A percentile compares a stretch with the other conserved stretches of the same genome.
phyloP scores from a whole-genome alignment of 2,329 filamentous ascomycete genomes.

The Pestalotiopsis sp. region DNA sequence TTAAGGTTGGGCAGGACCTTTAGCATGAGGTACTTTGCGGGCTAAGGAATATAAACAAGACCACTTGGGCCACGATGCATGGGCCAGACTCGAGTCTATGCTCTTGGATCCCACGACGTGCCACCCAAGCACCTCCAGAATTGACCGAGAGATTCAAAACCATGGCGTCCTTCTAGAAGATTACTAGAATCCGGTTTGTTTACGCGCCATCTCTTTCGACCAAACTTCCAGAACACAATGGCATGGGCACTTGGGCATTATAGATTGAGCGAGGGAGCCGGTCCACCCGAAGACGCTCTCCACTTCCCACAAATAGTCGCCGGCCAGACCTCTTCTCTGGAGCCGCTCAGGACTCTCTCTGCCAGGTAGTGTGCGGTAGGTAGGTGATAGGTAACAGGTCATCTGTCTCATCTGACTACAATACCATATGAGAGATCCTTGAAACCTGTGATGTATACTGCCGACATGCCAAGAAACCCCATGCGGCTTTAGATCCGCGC shows the following conservation, averaged over 20 bases:
- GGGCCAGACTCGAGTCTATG: not conserved
- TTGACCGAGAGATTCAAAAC: slow-evolving; percentile 3
- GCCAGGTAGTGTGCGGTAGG: too few species aligned
- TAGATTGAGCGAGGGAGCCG: not conserved
- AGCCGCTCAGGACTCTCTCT: not conserved
- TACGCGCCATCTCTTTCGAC: not conserved
- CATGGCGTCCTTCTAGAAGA: slow-evolving; percentile 11
- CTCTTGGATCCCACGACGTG: not conserved
- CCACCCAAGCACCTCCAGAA: not conserved
- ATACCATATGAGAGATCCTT: not conserved
- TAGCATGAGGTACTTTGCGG: not conserved
- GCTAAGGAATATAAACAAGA: not conserved
- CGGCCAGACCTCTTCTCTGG: not conserved
- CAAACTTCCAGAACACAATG: slow-evolving; percentile 10
- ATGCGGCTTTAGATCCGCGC: slow-evolving; percentile 1
- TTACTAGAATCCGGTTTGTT: not conserved
- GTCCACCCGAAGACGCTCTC: not conserved
- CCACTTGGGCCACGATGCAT: slow-evolving; percentile 3
- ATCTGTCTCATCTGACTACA: slow-evolving; percentile 9
- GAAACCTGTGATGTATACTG: slow-evolving; percentile 1
- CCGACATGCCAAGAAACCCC: not conserved
- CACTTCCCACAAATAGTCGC: not conserved
- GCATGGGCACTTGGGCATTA: not conserved
- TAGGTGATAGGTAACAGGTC: not conserved
- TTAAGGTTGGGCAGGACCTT: slow-evolving; percentile 8